These are phyloP conservation scores for Mycena belliarum DNA, from an alignment of 768 basidiomycete species.

Conservation along the genomic window DNA sequence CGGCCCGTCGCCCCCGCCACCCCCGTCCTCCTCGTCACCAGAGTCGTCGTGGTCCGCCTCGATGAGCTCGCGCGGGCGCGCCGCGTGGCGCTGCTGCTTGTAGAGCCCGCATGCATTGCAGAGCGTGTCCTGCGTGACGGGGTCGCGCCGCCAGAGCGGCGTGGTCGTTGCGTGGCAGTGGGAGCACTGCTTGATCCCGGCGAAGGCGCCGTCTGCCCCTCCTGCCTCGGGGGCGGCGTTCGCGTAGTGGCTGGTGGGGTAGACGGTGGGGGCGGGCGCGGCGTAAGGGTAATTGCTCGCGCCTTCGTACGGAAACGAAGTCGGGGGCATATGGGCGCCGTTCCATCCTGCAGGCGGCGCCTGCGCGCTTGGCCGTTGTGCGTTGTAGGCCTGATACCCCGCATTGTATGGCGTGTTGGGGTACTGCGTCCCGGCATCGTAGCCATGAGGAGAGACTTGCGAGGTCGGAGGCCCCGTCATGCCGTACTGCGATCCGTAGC, in stretches of 20 bases:
- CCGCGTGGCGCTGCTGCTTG: background rate
- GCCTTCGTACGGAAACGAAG: no score
- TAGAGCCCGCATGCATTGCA: background rate
- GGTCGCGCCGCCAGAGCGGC: background rate
- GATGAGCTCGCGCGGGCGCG: background rate
- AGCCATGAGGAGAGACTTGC: background rate
- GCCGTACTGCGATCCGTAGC: background rate
- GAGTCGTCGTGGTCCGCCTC: background rate
- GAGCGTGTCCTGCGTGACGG: background rate
- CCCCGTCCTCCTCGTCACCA: background rate
- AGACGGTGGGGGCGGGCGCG: no score
- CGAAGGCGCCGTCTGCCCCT: no score
- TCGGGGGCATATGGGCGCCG: no score
- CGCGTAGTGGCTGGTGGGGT: background rate
- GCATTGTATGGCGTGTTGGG: no score
- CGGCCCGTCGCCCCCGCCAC: background rate
- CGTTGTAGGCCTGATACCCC: no score
- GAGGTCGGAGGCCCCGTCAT: background rate
- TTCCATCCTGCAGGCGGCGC: no score
- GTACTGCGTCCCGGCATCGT: background rate
- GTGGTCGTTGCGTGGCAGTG: background rate
- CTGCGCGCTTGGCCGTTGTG: no score
- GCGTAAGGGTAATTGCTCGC: no score
- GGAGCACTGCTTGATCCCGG: background rate
- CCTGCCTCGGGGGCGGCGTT: no score